Percentiles rank a stretch among this genome's conserved stretches.
Conservation (phyloP, 1,284 basidiomycete genomes). For the Farysia itapuensis region DNA sequence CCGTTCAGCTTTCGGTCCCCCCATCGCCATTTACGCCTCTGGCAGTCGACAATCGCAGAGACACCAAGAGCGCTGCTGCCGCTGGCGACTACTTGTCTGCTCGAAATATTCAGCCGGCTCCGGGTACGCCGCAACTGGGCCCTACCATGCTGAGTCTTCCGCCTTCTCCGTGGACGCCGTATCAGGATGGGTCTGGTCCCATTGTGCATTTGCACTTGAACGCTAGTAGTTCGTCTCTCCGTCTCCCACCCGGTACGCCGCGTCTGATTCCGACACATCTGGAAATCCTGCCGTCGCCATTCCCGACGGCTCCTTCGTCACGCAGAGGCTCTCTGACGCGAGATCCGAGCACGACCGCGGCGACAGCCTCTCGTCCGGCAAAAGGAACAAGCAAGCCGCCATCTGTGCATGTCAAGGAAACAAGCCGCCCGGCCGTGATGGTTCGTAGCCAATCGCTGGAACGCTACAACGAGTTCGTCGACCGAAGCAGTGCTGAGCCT, state of each 20-base stretch:
- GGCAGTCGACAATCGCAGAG: conserved; percentile 5
- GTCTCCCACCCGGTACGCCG: conserved; percentile 38
- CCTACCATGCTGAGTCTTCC: conserved; percentile 46
- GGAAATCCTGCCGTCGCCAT: conserved; percentile 43
- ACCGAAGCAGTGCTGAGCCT: not conserved
- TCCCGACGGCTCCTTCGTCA: conserved; percentile 27
- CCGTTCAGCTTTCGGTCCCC: conserved; percentile 34
- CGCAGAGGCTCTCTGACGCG: conserved; percentile 21
- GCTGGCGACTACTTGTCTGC: conserved; percentile 25
- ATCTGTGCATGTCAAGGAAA: too few species aligned
- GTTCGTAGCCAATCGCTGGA: not conserved
- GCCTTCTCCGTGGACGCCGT: conserved; percentile 49
- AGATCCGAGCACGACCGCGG: not conserved
- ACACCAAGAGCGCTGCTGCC: conserved; percentile 5
- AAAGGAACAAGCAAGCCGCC: too few species aligned
- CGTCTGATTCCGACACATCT: conserved; percentile 42
- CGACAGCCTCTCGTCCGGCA: not conserved
- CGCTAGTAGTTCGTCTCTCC: conserved; percentile 20
- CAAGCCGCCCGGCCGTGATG: too few species aligned
- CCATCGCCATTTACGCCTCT: conserved; percentile 39
- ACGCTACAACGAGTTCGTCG: not conserved
- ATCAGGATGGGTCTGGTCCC: conserved; percentile 7
- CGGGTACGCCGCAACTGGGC: conserved; percentile 34
- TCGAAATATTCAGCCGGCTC: conserved; percentile 15
- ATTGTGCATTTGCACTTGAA: conserved; percentile 38